Base-by-base conservation (phyloP, 306 rosid genomes). In the Rosa chinensis region DNA sequence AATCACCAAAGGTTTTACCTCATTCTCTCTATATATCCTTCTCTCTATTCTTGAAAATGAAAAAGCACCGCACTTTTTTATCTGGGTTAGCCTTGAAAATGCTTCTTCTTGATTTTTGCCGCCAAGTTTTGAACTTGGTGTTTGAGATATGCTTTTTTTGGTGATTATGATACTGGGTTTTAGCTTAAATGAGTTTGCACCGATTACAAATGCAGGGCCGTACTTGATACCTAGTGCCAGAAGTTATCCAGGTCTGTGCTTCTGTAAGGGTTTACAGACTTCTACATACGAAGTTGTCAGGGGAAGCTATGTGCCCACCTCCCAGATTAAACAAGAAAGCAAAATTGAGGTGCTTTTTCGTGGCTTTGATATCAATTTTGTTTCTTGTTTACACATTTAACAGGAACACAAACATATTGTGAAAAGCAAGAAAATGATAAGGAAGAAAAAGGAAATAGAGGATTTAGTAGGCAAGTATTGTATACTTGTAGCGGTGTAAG, bases 291-390 rank as follows among this genome's bases (percentile, higher is more conserved):
- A 92, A 84, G 89, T 86, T 83, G 89, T 93, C 69, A 89, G 88
- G 59, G 96, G 90, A 77, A 95, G 99, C 87, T 92, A 90, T 58
- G 83, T 88, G 69, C 94, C 93, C 59, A 64, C 84, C 44, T 23
- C 76, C 21, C 79, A 80, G 71, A 49, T 77, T 43, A 80, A 83
- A 75, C 71, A 52, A 66, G 93, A 82, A 71, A 91, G 70, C 45
- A 85, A 83, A 49, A 52, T 58, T 6, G 72, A 84, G 90, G 97
- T 92, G 86, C 77, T 28, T 45, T 49, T 53, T 56, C 16, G 37
- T 70, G 28, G 43, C 25, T 17, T 32, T 63, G 6, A 49, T 67
- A 18, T 81, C 21, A 10, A 28, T 56, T 56, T 73, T 56, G 42
- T 16, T n/a, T 66, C 21, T 1, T 25, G 82, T 43, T 1, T 1